phyloP scores from a whole-genome alignment of 495 filamentous ascomycete genomes.

The Penicillium steckii region DNA sequence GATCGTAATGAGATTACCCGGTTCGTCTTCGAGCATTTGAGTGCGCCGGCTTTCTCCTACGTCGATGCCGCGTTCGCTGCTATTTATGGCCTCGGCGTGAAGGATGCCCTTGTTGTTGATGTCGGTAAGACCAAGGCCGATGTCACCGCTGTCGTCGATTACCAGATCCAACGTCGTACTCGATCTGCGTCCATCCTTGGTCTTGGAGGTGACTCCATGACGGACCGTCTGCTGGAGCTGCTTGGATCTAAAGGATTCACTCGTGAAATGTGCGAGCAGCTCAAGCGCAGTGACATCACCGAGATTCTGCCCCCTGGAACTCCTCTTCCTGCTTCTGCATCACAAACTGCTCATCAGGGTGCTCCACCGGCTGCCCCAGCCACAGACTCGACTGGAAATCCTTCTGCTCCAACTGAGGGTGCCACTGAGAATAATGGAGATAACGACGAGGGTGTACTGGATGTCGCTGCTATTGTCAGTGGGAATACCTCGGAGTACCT shows the following conservation, averaged over 20 bases:
- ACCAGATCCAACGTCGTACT: slow-evolving; percentile 60
- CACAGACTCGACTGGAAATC: slow-evolving; percentile 41
- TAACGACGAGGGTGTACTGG: slow-evolving; percentile 81
- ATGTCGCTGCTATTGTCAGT: slow-evolving; percentile 92
- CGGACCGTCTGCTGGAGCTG: slow-evolving; percentile 66
- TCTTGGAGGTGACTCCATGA: slow-evolving; percentile 88
- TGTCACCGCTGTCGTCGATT: slow-evolving; percentile 83
- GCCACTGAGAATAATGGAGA: slow-evolving; percentile 45
- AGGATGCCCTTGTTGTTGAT: slow-evolving; percentile 79
- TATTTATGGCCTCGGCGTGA: slow-evolving; percentile 76
- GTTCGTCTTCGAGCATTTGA: slow-evolving; percentile 96
- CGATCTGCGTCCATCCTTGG: slow-evolving; percentile 61
- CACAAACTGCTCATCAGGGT: slow-evolving; percentile 45
- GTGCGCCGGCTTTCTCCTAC: slow-evolving; percentile 82
- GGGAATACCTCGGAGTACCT: slow-evolving; percentile 92
- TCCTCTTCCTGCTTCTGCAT: slow-evolving; percentile 53
- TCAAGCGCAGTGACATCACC: slow-evolving; percentile 85
- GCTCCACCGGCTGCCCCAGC: slow-evolving; percentile 58
- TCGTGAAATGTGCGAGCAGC: slow-evolving; percentile 88
- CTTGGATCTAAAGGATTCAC: slow-evolving; percentile 70
- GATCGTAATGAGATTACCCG: slow-evolving; percentile 81
- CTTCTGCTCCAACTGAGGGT: slow-evolving; percentile 46
- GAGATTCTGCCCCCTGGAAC: slow-evolving; percentile 77
- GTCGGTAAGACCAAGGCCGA: slow-evolving; percentile 90
- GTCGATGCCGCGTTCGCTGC: slow-evolving; percentile 83